Base-by-base conservation (phyloP, 805 yeast species). In the Ogataea trehalophila region DNA sequence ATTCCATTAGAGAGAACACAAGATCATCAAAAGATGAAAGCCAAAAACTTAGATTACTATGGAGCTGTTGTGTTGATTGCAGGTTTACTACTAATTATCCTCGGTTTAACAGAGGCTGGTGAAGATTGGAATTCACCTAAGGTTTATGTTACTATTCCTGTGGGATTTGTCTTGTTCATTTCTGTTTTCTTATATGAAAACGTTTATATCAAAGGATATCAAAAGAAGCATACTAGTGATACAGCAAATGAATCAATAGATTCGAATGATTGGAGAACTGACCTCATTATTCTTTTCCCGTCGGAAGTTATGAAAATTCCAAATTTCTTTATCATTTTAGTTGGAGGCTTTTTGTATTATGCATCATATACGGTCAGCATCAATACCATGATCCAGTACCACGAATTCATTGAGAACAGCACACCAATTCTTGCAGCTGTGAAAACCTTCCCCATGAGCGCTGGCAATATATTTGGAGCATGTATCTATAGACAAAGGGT, bases 81-180 rank as follows among this genome's bases (percentile, higher is more conserved):
- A 16, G 76, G 75, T 0, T 51, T 63, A 4, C 38, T 73, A 3
- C 53, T 75, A 35, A 51, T 73, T 2, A 72, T 74, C 26, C 61
- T 70, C 9, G 80, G 77, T 0, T 59, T 75, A 41, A 73, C 75
- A 0, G 72, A 73, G 51, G 77, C 75, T 20, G 78, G 77, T 22
- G 66, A 63, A 6, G 56, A 59, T 0, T 75, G 79, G 79, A 59
- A 60, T 3, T 46, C 62, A 1, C 71, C 78, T 1, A 56, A 60
- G 16, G 70, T 72, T 1, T 73, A 73, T 49, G 73, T 72, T 15
- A 67, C 78, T 0, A 48, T 75, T 1, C 58, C 69, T 1, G 47
- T 75, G 43, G 79, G 78, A 0, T 42, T 67, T 13, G 20, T 69
- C 3, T 43, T 68, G n/a, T 42, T 70, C 4, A 16, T 60, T 6